phyloP scores from a whole-genome alignment of 2,329 filamentous ascomycete species.

The Aspergillus tanneri region DNA sequence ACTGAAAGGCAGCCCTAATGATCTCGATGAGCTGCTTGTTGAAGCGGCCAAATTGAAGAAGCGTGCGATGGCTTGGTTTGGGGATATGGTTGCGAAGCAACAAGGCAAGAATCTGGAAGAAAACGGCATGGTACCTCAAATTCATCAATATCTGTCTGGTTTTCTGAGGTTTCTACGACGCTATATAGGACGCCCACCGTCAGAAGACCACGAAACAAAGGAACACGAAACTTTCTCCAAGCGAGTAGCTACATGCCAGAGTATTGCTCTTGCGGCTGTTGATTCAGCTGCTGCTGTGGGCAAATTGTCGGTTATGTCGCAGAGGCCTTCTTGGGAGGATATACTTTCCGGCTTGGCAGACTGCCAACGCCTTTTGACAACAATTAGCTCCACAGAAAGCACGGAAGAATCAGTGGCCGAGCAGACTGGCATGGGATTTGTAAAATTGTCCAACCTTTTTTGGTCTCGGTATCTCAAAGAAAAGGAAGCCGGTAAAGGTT shows the following conservation, averaged over 20 bases:
- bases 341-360: conserved; percentile 38
- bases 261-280: conserved; percentile 40
- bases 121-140: conserved; percentile 23
- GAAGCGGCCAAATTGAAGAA: conserved; percentile 47
- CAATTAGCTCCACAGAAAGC: conserved; percentile 22
- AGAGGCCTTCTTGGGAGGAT: conserved; percentile 40
- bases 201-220: conserved; percentile 28
- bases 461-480: conserved; percentile 49
- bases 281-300: conserved; percentile 44
- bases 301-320: conserved; percentile 38
- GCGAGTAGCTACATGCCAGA: conserved; percentile 33
- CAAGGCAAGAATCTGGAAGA: conserved; percentile 14
- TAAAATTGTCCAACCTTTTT: conserved; percentile 48
- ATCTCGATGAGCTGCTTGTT: conserved; percentile 47
- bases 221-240: conserved; percentile 33
- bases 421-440: conserved; percentile 29
- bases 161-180: conserved; percentile 44
- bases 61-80: conserved; percentile 38
- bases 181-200: conserved; percentile 38
- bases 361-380: conserved; percentile 37
- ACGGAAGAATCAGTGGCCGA: conserved; percentile 20
- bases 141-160: conserved; percentile 38
- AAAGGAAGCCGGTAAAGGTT: conserved; percentile 36
- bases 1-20: conserved; percentile 40
- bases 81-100: conserved; percentile 29